Conservation (phyloP, 441 rosid genomes). For the Manihot esculenta region DNA sequence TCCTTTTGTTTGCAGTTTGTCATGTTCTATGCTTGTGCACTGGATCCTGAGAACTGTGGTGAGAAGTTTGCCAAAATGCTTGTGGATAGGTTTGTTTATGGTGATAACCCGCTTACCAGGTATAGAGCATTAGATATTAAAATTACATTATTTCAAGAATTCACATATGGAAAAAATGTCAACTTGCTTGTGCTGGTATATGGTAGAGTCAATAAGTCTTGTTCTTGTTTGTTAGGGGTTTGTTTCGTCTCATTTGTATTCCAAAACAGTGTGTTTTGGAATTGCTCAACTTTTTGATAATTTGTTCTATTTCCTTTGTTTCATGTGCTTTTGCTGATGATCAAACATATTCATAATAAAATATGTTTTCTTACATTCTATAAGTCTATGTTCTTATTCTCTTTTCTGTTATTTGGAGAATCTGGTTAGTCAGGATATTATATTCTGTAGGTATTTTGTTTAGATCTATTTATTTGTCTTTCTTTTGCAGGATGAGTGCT, state of each 20-base stretch:
- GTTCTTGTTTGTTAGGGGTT: too few relatives aligned
- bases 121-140: slow-evolving; percentile 8
- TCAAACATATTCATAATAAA: neutral
- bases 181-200: too few relatives aligned
- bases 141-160: neutral
- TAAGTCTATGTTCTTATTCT: neutral
- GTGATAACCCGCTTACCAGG: slow-evolving; percentile 53
- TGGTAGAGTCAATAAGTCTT: too few relatives aligned
- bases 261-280: neutral
- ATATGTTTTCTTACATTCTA: neutral
- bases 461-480: neutral
- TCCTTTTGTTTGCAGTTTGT: slow-evolving; percentile 59
- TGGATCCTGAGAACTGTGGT: slow-evolving; percentile 84
- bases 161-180: too few relatives aligned
- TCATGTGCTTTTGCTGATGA: neutral
- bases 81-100: slow-evolving; percentile 46
- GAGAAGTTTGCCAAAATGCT: slow-evolving; percentile 56
- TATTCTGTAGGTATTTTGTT: neutral
- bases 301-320: neutral
- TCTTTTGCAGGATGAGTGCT: slow-evolving; percentile 70
- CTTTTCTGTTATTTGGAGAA: neutral
- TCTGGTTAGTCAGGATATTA: neutral
- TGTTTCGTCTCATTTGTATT: neutral
- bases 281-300: neutral
- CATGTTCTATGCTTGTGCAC: slow-evolving; percentile 78